Evolutionary conservation across 352 stramenopile species (phyloP).

Genomic region (Phytophthora crassamura): DNA sequence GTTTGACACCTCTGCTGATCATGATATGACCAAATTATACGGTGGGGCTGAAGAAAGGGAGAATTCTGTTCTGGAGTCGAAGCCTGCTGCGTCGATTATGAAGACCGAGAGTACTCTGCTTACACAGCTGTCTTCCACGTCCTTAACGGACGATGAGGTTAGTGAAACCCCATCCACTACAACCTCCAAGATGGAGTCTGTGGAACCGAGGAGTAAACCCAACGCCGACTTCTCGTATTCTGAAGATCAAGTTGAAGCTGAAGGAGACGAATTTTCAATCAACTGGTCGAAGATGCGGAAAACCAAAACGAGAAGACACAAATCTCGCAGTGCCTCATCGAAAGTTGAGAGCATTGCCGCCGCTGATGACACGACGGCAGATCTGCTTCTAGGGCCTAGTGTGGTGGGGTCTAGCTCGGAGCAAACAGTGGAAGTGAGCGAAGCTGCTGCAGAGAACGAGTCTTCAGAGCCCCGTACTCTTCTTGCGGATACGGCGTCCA

Average conservation of each 20-base stretch:
- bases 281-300: slow-evolving; percentile 55
- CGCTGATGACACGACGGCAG: neutral
- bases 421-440: neutral
- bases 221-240: neutral
- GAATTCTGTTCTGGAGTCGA: neutral
- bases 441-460: neutral
- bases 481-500: slow-evolving; percentile 29
- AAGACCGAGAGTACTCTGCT: slow-evolving; percentile 5
- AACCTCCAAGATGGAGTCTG: slow-evolving; percentile 1
- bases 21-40: slow-evolving; percentile 49
- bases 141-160: slow-evolving; percentile 8
- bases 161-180: slow-evolving; percentile 4
- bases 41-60: slow-evolving; percentile 8
- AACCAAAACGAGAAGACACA: slow-evolving; percentile 33
- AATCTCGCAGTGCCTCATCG: slow-evolving; percentile 10
- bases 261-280: slow-evolving; percentile 52
- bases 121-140: slow-evolving; percentile 9
- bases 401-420: slow-evolving; percentile 8
- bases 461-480: slow-evolving; percentile 2
- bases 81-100: neutral
- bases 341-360: slow-evolving; percentile 10
- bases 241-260: slow-evolving; percentile 7
- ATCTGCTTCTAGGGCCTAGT: slow-evolving; percentile 9
- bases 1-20: slow-evolving; percentile 61
- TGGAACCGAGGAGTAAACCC: neutral